Evolutionary conservation across 2,329 filamentous ascomycete genomes (phyloP).

Genomic region (Penicillium sp.): DNA sequence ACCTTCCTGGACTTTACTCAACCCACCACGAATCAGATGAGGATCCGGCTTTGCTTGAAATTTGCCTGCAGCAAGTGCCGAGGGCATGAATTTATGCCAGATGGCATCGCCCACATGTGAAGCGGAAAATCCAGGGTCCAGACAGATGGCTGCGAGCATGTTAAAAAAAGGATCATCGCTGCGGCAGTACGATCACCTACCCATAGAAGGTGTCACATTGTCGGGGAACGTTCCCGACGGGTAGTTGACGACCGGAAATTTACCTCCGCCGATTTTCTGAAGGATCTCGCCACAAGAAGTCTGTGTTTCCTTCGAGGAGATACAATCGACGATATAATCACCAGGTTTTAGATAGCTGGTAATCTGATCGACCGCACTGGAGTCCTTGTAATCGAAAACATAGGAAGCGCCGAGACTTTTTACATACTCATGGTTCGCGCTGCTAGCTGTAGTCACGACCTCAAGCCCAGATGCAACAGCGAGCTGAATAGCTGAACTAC

Average conservation of each 20-base stretch:
- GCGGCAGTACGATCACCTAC: neutral
- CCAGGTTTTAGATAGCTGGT: slow-evolving; percentile 16
- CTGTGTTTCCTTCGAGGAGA: slow-evolving; percentile 9
- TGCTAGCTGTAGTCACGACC: slow-evolving; percentile 41
- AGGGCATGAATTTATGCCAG: slow-evolving; percentile 26
- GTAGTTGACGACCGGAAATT: slow-evolving; percentile 1
- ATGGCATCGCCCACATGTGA: slow-evolving; percentile 21
- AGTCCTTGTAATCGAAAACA: slow-evolving; percentile 40
- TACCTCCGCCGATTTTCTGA: slow-evolving; percentile 14
- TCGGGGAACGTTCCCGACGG: neutral
- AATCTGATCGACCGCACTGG: slow-evolving; percentile 29
- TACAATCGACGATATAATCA: slow-evolving; percentile 12
- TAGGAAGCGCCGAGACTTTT: slow-evolving; percentile 36
- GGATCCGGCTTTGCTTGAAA: slow-evolving; percentile 34
- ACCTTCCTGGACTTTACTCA: slow-evolving; percentile 23
- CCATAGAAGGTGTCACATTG: slow-evolving; percentile 6
- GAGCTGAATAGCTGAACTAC: slow-evolving; percentile 45
- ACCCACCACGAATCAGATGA: slow-evolving; percentile 21
- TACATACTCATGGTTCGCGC: slow-evolving; percentile 38
- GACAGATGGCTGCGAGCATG: slow-evolving; percentile 4
- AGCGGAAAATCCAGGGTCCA: slow-evolving; percentile 2
- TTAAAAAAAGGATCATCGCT: neutral
- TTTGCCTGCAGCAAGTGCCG: slow-evolving; percentile 38
- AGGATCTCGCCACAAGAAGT: slow-evolving; percentile 13
- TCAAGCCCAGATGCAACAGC: slow-evolving; percentile 40